phyloP scores from a whole-genome alignment of 2,329 filamentous ascomycete genomes.

The Sclerotinia spermophila region DNA sequence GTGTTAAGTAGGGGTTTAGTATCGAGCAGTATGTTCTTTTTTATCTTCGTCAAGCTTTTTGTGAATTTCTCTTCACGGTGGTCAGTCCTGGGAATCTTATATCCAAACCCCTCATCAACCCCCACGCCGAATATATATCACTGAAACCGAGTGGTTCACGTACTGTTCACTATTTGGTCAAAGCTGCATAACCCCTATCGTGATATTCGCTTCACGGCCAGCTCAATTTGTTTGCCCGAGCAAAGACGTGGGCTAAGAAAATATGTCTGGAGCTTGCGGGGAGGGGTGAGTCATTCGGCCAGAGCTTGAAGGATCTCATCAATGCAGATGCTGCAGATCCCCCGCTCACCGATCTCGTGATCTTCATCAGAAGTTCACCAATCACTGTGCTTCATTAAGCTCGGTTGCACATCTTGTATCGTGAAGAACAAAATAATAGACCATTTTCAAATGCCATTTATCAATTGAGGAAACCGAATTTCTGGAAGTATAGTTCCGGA shows the following conservation, averaged over 20 bases:
- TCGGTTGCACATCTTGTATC: not conserved
- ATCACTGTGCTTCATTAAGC: not conserved
- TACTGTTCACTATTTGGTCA: not conserved
- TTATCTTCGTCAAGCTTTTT: not conserved
- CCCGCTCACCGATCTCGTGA: not conserved
- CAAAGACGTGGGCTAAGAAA: not conserved
- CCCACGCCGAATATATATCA: not conserved
- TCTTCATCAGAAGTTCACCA: not conserved
- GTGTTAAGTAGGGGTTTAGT: not conserved
- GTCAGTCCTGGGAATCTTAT: not conserved
- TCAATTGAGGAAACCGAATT: not conserved
- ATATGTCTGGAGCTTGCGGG: not conserved
- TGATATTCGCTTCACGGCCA: not conserved
- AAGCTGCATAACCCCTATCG: not conserved
- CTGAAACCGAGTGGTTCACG: not conserved
- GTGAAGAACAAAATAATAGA: not conserved
- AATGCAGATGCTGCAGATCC: not conserved
- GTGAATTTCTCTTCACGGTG: not conserved
- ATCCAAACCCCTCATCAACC: not conserved
- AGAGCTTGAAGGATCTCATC: not conserved
- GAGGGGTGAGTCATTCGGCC: not conserved
- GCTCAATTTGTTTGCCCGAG: not conserved
- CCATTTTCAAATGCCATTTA: not conserved
- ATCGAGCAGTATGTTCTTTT: not conserved
- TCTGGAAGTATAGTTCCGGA: not conserved